Evolutionary conservation across 2,329 filamentous ascomycete species (phyloP).

Genomic region (Talaromyces sp.): DNA sequence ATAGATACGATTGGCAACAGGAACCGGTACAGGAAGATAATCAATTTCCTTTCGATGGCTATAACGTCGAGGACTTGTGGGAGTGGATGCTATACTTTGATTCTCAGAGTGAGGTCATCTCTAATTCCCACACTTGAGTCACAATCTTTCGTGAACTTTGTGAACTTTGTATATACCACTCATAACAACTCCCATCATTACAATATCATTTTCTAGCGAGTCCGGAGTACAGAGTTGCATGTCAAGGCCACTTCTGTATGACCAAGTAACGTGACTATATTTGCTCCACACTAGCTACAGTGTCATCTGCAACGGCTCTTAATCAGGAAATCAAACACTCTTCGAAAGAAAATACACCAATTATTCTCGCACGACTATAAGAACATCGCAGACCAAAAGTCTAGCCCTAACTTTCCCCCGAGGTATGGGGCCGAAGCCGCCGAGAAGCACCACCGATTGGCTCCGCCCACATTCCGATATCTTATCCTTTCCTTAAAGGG

Average conservation of each 20-base stretch:
- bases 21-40: constrained; percentile 11
- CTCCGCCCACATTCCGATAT: neutral
- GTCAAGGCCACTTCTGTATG: neutral
- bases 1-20: constrained; percentile 16
- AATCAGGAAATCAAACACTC: neutral
- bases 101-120: constrained; percentile 15
- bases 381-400: constrained; percentile 9
- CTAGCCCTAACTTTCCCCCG: constrained; percentile 9
- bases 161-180: neutral
- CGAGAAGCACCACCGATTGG: constrained; percentile 18
- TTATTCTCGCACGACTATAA: constrained; percentile 9
- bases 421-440: constrained; percentile 16
- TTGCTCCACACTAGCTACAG: neutral
- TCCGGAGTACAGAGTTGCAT: neutral
- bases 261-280: neutral
- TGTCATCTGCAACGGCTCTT: too few relatives aligned
- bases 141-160: neutral
- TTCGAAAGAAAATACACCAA: neutral
- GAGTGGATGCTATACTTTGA: constrained; percentile 28
- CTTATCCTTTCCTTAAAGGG: neutral
- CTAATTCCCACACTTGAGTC: constrained; percentile 1
- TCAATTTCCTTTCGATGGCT: constrained; percentile 25
- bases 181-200: neutral
- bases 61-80: constrained; percentile 28
- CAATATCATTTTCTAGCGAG: neutral